Evolutionary conservation across 306 rosid species (phyloP).

Genomic region (cucumber (Cucumis sativus)): Cucumber_9930_V3 NC_026655.2:32093501-32094000

Average conservation of each 20-base stretch:
- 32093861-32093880: neutral
- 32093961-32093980: neutral
- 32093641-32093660: neutral
- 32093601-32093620: neutral
- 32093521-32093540: conserved; percentile 99
- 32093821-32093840: neutral
- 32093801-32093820: neutral
- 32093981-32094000: neutral
- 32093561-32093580: conserved; percentile 88
- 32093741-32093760: neutral
- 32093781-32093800: neutral
- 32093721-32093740: neutral
- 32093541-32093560: conserved; percentile 95
- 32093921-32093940: neutral
- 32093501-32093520: conserved; percentile 93
- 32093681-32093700: neutral
- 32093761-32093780: neutral
- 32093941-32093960: neutral
- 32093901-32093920: neutral
- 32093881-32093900: neutral
- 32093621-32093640: neutral
- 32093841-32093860: neutral
- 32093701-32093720: neutral
- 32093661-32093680: neutral
- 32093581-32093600: neutral